A percentile compares a stretch with the other conserved stretches of the same genome.
Conservation (phyloP, 202 grass and related monocot species). For the Dendrocalamus latiflorus region DNA sequence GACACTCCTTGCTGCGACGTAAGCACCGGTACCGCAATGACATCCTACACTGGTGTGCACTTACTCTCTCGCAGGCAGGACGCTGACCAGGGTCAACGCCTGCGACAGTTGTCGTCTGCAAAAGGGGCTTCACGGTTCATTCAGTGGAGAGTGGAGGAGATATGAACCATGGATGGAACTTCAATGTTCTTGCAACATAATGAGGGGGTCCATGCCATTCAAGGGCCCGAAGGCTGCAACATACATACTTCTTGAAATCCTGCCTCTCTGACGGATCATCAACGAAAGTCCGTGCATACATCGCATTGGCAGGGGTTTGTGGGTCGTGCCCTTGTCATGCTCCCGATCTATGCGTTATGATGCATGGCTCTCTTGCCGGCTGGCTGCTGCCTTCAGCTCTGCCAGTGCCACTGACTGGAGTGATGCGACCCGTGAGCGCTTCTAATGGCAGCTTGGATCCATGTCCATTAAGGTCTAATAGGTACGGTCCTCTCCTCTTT, state of each 20-base stretch:
- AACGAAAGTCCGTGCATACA: background rate
- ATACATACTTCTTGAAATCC: background rate
- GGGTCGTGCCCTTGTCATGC: background rate
- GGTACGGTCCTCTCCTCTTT: background rate
- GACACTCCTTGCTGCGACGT: background rate
- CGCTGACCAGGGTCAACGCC: background rate
- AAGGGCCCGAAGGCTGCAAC: background rate
- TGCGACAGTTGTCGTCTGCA: background rate
- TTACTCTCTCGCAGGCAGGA: background rate
- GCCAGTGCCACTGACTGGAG: background rate
- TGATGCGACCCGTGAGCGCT: constrained; percentile 19
- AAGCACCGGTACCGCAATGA: background rate
- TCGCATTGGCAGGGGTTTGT: background rate
- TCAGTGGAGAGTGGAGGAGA: background rate
- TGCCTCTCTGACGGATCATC: background rate
- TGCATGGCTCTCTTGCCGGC: background rate
- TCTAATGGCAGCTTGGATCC: constrained; percentile 19
- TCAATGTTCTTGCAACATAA: background rate
- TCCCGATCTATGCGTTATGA: constrained; percentile 2
- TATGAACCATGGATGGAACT: background rate
- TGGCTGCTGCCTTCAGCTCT: background rate
- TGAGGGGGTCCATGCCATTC: constrained; percentile 15
- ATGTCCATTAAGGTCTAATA: constrained; percentile 1
- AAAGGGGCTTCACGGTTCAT: background rate
- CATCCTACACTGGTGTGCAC: background rate